Conservation (phyloP, 225 moss, liverwort and hornwort genomes). For the Polytrichum commune region DNA sequence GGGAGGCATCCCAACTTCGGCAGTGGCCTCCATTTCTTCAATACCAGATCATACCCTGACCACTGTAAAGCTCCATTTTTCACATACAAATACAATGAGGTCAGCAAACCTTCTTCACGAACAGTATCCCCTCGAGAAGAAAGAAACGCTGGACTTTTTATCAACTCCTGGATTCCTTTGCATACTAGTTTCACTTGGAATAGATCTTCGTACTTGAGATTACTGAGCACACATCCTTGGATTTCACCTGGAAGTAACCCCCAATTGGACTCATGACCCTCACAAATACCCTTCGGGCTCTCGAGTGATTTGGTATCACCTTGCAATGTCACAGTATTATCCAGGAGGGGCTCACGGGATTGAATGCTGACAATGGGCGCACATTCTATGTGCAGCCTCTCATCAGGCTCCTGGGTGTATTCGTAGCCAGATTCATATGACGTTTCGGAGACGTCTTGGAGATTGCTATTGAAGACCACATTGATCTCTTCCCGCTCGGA, state of each 20-base stretch:
- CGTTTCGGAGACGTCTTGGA: too few relatives aligned
- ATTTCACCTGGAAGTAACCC: neutral
- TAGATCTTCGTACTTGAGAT: neutral
- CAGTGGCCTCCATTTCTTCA: conserved; percentile 13
- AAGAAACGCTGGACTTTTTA: neutral
- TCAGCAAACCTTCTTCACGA: conserved; percentile 4
- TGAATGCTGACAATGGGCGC: too few relatives aligned
- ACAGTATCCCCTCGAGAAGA: neutral
- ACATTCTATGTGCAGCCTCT: too few relatives aligned
- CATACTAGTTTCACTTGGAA: neutral
- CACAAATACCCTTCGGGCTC: too few relatives aligned
- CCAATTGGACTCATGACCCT: neutral
- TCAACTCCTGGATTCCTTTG: neutral
- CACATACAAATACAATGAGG: conserved; percentile 14
- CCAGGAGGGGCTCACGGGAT: too few relatives aligned
- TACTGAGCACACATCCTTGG: neutral
- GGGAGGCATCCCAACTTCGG: conserved; percentile 20
- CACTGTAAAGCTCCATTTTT: conserved; percentile 13
- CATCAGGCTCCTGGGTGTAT: too few relatives aligned
- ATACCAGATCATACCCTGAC: conserved; percentile 17
- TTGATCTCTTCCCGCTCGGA: too few relatives aligned
- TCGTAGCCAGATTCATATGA: too few relatives aligned
- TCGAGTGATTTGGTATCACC: too few relatives aligned
- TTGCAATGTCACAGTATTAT: too few relatives aligned
- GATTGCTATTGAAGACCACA: too few relatives aligned